Base-by-base conservation (phyloP, 148 eudicot species). In the Fagopyrum homotropicum region DNA sequence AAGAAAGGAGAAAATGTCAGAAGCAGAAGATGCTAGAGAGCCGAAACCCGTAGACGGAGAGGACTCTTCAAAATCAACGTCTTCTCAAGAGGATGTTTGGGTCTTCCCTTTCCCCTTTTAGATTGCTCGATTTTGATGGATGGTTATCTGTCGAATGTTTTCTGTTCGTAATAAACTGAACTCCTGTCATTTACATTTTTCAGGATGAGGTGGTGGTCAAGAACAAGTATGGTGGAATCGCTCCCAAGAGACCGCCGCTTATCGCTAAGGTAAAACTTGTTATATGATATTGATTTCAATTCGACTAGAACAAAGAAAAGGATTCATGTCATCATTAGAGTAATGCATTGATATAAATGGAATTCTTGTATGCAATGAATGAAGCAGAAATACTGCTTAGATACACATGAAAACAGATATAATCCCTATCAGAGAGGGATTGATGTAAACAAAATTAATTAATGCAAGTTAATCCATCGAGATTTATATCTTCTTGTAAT, bases 201-300 rank as follows among this genome's bases (percentile, higher is more conserved):
- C 61, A 92, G 97, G 95, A 88, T 77, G 84, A 74, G 75, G 80
- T 71, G 59, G 77, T 71, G 59, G 77, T 88, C 72, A 90, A 90
- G 93, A 89, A 86, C 81, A 92, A 90, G 86, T 92, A 92, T 78
- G 98, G 98, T 74, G 93, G 96, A 19, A 71, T 90, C 61, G 16
- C 87, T 72, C 88, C 86, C 14, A 92, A 87, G 82, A 90, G 86
- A 77, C 83, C 81, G 75, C 90, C 96, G 35, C 76, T 92, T 35
- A 89, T 92, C 49, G 86, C 93, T 60, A 88, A 92, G 88, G 98
- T 81, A 84, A 81, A n/a, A 5, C 46, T 40, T 15, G 30, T 9
- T 66, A 5, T 9, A 4, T 5, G 46, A 68, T 11, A 17, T 69
- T 9, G 44, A 66, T 26, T 9, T 43, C n/a, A 4, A 12, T 66